These are phyloP conservation scores for Mortierella sp. DNA, from an alignment of 371 early-diverging fungal species.

Conservation along the genomic window DNA sequence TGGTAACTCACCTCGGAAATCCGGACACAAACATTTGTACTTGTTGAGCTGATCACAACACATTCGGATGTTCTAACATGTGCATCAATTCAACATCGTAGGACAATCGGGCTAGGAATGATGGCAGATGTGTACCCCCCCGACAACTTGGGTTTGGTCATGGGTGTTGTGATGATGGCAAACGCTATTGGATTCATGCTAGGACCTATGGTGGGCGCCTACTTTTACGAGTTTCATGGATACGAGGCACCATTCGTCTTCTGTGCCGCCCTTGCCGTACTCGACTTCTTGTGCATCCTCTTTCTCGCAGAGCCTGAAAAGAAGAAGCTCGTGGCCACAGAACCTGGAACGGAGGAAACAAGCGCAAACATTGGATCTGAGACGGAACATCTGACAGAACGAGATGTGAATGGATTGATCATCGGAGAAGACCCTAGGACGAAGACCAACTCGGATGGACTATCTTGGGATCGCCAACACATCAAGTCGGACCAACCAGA, in stretches of 20 bases:
- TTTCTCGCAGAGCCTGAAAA: constrained; percentile 69
- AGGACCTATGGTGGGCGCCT: constrained; percentile 86
- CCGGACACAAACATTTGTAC: too few species aligned
- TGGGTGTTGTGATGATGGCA: constrained; percentile 80
- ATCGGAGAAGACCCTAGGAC: constrained; percentile 19
- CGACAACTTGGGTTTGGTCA: constrained; percentile 75
- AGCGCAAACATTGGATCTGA: too few species aligned
- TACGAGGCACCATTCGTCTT: constrained; percentile 79
- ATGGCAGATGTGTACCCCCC: constrained; percentile 84
- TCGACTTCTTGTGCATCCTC: constrained; percentile 76
- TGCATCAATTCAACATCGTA: constrained; percentile 11
- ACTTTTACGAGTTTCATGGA: constrained; percentile 75
- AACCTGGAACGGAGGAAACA: too few species aligned
- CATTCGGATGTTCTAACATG: background rate
- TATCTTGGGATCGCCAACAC: constrained; percentile 13
- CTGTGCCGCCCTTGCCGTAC: constrained; percentile 70
- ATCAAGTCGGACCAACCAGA: background rate
- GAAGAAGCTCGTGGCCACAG: constrained; percentile 19
- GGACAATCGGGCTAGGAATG: constrained; percentile 80
- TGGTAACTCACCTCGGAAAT: constrained; percentile 63
- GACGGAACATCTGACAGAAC: too few species aligned
- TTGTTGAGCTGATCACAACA: too few species aligned
- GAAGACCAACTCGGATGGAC: too few species aligned
- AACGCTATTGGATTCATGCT: constrained; percentile 77
- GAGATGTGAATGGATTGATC: constrained; percentile 28